Evolutionary conservation across 148 eudicot species (phyloP), one percentile per base, ranked within the genome.

Genomic region (Persicaria maculosa): DNA sequence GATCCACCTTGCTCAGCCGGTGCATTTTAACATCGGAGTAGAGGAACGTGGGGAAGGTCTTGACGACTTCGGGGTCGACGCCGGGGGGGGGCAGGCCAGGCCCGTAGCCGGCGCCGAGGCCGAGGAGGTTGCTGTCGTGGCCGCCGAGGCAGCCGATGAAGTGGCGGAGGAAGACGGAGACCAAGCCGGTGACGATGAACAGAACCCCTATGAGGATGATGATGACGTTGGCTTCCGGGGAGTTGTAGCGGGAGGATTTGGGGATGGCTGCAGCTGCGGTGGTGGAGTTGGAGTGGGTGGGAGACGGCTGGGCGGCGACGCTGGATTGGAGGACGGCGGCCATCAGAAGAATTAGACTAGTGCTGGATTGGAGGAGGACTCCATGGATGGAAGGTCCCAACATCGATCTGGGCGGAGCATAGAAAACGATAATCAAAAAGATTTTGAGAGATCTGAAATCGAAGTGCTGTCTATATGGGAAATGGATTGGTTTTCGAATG

Each of bases 1-100:
- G 79, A 67, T 67, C 86, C 0, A 78, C 84, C 47, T 81, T 75
- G 6, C 86, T 84, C 52, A 77, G 74, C 48, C 88, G 77, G 75
- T 83, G 85, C 73, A 67, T 72, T 47, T 81, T 88, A 17, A 88
- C 91, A n/a, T 88, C 85, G 0, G 84, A 76, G 81, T 88, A 88
- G 12, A 81, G 15, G 50, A 86, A 86, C 0, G 89, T 83, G 4
- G 91, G 91, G 16, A 88, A 77, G 6, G 88, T 11, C 45, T 83
- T 81, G 12, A 86, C 77, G 6, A 65, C 71, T 1, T 67, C 80
- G 3, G 81, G 57, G 77, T 78, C 83, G 4, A 88, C 76, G 1
- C 89, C 85, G 2, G 69, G 79, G n/a, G 45, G 61, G 20, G 47
- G 50, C 22, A 19, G 57, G 5, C 52, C 61, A 2, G 73, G 1